Percentiles rank a stretch among this genome's conserved stretches.
phyloP scores from a whole-genome alignment of 805 yeast species.

The Priceomyces medius region DNA sequence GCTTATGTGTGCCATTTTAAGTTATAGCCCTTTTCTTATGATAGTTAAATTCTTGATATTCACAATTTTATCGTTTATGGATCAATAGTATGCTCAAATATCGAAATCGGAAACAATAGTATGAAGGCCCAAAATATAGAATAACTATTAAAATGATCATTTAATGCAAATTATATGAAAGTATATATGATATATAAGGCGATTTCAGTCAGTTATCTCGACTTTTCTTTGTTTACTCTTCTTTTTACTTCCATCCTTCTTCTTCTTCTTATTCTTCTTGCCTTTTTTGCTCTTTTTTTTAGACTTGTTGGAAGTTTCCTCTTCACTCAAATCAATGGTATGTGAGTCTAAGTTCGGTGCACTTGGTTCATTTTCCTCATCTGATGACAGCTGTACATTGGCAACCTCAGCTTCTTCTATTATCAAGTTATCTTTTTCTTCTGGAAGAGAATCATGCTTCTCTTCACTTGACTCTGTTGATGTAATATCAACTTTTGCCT shows the following conservation, averaged over 20 bases:
- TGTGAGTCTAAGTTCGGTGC: neutral
- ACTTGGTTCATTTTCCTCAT: slow-evolving; percentile 16
- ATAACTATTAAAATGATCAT: neutral
- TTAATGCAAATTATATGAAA: neutral
- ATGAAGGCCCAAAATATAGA: too few relatives aligned
- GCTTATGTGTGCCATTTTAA: slow-evolving; percentile 25
- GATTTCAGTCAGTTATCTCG: neutral
- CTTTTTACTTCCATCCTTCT: neutral
- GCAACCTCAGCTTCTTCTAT: slow-evolving; percentile 46
- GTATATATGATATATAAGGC: neutral
- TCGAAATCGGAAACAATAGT: neutral
- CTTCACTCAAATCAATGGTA: slow-evolving; percentile 15
- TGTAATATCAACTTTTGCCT: slow-evolving; percentile 1
- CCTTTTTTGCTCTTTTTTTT: slow-evolving; percentile 9
- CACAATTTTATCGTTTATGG: neutral
- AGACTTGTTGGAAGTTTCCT: slow-evolving; percentile 12
- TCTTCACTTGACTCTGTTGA: neutral
- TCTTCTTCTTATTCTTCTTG: slow-evolving; percentile 8
- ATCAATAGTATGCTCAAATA: neutral
- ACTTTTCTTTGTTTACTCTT: neutral
- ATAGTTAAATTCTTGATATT: neutral
- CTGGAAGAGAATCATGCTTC: neutral
- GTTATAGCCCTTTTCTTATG: neutral
- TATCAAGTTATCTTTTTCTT: slow-evolving; percentile 28
- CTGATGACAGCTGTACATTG: slow-evolving; percentile 2